phyloP scores from a whole-genome alignment of 768 basidiomycete genomes.

The Tephrocybe rancida region DNA sequence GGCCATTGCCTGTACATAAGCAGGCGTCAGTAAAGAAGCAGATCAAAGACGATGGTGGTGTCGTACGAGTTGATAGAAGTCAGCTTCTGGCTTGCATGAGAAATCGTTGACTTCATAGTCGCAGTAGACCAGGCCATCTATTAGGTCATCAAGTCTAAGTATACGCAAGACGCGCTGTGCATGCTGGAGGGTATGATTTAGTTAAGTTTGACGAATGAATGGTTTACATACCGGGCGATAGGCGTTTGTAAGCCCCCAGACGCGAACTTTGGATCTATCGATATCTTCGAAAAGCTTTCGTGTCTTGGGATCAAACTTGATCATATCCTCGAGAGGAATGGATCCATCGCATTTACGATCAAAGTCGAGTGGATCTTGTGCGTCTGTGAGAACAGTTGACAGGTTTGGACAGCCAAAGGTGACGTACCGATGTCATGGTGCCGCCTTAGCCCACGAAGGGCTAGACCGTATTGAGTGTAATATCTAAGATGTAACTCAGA shows the following conservation, averaged over 20 bases:
- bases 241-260: conserved; percentile 89
- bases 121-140: conserved; percentile 80
- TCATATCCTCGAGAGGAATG: conserved; percentile 79
- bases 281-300: conserved; percentile 78
- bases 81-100: conserved; percentile 79
- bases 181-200: conserved; percentile 51
- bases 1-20: conserved; percentile 57
- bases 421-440: conserved; percentile 75
- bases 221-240: conserved; percentile 60
- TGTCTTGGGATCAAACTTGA: conserved; percentile 61
- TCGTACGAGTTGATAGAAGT: conserved; percentile 65
- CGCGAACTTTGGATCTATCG: conserved; percentile 72
- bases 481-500: conserved; percentile 70
- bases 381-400: not conserved
- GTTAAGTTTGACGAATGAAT: not conserved
- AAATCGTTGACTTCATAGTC: conserved; percentile 72
- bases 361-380: conserved; percentile 78
- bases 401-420: not conserved
- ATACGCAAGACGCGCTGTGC: conserved; percentile 79
- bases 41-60: not conserved
- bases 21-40: not conserved
- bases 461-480: conserved; percentile 82
- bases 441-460: conserved; percentile 73
- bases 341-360: conserved; percentile 83
- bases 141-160: conserved; percentile 67